Percentiles rank a stretch among this genome's conserved stretches.
These are phyloP conservation scores for Trichocladium uniseriatum DNA, from an alignment of 495 filamentous ascomycete species.

Conservation along the genomic window DNA sequence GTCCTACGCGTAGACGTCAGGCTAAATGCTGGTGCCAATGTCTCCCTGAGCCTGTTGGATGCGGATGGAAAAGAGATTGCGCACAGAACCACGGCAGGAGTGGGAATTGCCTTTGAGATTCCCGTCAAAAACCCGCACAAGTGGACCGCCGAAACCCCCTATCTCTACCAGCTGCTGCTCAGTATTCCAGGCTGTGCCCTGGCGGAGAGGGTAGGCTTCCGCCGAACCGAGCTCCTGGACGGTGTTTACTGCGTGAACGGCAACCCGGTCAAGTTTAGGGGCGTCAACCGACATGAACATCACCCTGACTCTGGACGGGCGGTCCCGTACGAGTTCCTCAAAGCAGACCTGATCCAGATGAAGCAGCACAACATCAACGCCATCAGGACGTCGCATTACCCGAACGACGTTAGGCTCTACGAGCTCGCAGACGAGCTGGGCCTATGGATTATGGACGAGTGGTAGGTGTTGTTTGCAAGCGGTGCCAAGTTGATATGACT, in stretches of 20 bases:
- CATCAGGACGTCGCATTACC: conserved; percentile 56
- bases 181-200: conserved; percentile 30
- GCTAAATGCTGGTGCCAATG: conserved; percentile 23
- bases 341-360: conserved; percentile 54
- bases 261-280: conserved; percentile 48
- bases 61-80: conserved; percentile 19
- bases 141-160: conserved; percentile 64
- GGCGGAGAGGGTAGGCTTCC: conserved; percentile 52
- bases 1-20: conserved; percentile 41
- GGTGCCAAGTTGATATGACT: not conserved
- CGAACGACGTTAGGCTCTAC: conserved; percentile 51
- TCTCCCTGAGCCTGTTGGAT: conserved; percentile 31
- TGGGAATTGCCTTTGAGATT: conserved; percentile 20
- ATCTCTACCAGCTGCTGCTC: conserved; percentile 47
- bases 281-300: conserved; percentile 63
- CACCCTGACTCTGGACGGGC: conserved; percentile 51
- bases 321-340: conserved; percentile 47
- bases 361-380: conserved; percentile 61
- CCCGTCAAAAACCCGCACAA: conserved; percentile 40
- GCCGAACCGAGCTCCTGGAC: conserved; percentile 45
- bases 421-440: conserved; percentile 60
- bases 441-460: conserved; percentile 63
- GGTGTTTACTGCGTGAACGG: conserved; percentile 55
- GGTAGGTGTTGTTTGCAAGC: not conserved
- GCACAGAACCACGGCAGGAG: conserved; percentile 8